These are phyloP conservation scores for Leucoagaricus sp. DNA, from an alignment of 1,284 basidiomycete genomes.

Conservation along the genomic window DNA sequence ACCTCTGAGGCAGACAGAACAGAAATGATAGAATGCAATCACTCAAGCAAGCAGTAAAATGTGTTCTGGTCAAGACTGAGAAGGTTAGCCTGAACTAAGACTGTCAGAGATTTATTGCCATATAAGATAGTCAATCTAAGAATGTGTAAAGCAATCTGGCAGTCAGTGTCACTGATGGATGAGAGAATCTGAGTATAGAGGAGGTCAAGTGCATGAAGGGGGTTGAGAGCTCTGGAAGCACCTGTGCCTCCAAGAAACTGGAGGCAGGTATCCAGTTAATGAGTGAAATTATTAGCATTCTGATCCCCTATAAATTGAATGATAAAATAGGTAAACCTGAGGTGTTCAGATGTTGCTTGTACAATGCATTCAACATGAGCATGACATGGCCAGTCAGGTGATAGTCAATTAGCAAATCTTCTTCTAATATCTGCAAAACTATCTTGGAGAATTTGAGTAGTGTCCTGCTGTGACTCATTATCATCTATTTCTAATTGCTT, in stretches of 20 bases:
- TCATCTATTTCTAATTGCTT: neutral
- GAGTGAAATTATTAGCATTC: neutral
- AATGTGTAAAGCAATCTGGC: neutral
- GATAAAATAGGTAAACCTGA: neutral
- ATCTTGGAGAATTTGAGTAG: neutral
- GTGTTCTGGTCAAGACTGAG: neutral
- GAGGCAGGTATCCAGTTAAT: neutral
- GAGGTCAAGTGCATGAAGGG: neutral
- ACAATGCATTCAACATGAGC: neutral
- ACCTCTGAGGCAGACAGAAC: neutral
- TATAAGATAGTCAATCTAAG: neutral
- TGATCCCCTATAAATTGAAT: neutral
- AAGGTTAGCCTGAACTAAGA: neutral
- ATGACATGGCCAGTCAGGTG: neutral
- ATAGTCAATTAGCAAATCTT: neutral
- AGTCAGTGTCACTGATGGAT: neutral
- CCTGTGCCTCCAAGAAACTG: neutral
- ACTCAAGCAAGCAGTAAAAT: neutral
- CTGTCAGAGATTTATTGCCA: neutral
- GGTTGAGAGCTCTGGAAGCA: neutral
- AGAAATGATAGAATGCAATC: neutral
- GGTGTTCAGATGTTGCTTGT: neutral
- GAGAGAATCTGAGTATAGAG: neutral
- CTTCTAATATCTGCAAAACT: neutral
- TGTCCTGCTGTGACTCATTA: neutral